Percentiles rank a stretch among this genome's conserved stretches.
These are phyloP conservation scores for Tubosaeta brunneosetosa DNA, from an alignment of 768 basidiomycete species.

Conservation along the genomic window DNA sequence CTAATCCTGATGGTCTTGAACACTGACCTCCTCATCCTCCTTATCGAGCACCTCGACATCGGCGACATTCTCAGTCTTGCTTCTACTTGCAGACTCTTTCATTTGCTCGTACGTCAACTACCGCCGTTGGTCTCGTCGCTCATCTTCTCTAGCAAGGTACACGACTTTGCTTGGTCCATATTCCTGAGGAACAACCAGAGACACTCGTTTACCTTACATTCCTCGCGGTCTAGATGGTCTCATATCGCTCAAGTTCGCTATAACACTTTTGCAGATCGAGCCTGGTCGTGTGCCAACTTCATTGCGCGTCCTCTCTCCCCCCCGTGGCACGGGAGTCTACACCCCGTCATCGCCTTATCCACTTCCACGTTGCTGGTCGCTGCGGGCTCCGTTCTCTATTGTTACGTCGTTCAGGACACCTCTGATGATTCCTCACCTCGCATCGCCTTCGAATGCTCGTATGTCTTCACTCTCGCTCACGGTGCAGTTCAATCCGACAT, in stretches of 20 bases:
- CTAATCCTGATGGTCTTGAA: conserved; percentile 34
- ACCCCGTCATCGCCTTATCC: conserved; percentile 54
- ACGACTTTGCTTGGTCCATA: conserved; percentile 54
- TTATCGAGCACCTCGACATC: conserved; percentile 43
- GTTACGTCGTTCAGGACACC: conserved; percentile 44
- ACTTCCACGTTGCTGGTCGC: conserved; percentile 54
- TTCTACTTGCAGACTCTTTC: conserved; percentile 25
- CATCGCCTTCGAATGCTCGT: conserved; percentile 44
- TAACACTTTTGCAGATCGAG: conserved; percentile 46
- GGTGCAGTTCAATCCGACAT: conserved; percentile 40
- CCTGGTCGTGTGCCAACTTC: conserved; percentile 50
- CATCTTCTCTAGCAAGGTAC: conserved; percentile 39
- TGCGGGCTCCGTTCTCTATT: conserved; percentile 53
- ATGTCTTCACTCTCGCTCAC: conserved; percentile 34
- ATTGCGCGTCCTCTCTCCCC: conserved; percentile 61
- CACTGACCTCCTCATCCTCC: conserved; percentile 50
- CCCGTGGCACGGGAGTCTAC: conserved; percentile 53
- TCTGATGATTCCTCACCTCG: conserved; percentile 36
- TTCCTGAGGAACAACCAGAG: conserved; percentile 50
- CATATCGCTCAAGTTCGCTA: conserved; percentile 44
- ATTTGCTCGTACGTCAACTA: conserved; percentile 36
- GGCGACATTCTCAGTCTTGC: conserved; percentile 37
- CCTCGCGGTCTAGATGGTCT: conserved; percentile 42
- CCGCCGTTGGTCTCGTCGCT: conserved; percentile 16
- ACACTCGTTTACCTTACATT: conserved; percentile 48